Evolutionary conservation across 306 rosid species (phyloP).

Genomic region (Cajanus cajan): DNA sequence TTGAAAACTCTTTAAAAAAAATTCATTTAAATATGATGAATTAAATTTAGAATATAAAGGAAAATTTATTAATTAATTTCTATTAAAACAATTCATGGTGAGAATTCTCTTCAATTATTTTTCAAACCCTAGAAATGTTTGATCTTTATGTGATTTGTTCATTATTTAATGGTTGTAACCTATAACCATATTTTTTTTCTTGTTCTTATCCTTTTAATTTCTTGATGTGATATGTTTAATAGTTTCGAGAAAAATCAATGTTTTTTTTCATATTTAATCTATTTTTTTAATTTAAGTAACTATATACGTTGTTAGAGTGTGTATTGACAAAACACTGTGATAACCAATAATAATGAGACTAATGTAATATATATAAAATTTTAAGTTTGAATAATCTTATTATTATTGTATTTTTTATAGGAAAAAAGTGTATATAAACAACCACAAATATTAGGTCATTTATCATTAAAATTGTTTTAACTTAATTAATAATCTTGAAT

Average conservation of each 20-base stretch:
- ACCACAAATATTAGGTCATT: no score
- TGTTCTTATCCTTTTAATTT: background rate
- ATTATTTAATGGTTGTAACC: background rate
- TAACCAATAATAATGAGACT: no score
- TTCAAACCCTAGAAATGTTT: background rate
- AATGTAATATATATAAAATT: no score
- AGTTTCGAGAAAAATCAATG: background rate
- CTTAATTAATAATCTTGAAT: no score
- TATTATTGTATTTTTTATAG: no score
- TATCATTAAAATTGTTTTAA: no score
- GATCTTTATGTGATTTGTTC: background rate
- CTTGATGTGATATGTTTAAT: slow-evolving; percentile 32
- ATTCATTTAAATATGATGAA: no score
- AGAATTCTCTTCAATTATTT: background rate
- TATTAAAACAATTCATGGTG: background rate
- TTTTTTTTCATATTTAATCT: background rate
- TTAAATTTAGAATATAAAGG: background rate
- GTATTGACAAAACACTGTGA: background rate
- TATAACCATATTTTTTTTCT: background rate
- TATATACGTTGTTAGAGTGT: background rate
- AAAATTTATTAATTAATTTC: background rate
- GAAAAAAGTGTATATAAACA: no score
- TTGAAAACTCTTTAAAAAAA: no score
- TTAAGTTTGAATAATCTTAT: no score
- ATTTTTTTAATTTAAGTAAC: background rate